These are phyloP conservation scores for Arxiozyma bovina DNA, from an alignment of 1,139 yeast species.

Conservation along the genomic window DNA sequence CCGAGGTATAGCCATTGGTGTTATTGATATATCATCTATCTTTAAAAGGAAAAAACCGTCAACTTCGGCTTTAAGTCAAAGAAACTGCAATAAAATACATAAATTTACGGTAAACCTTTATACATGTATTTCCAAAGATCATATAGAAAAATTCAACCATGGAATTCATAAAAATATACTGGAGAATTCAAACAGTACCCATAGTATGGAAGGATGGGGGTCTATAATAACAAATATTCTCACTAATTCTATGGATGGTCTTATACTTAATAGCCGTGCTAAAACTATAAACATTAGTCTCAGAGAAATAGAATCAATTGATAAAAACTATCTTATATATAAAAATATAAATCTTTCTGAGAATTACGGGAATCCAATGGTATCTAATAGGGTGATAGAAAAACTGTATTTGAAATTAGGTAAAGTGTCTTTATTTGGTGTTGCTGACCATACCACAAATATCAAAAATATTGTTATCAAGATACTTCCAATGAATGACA, in stretches of 20 bases:
- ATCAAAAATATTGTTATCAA: conserved; percentile 40
- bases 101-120: conserved; percentile 65
- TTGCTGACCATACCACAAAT: conserved; percentile 14
- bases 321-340: background rate
- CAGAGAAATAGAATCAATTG: conserved; percentile 44
- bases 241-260: conserved; percentile 66
- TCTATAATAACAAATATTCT: conserved; percentile 73
- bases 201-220: conserved; percentile 62
- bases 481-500: conserved; percentile 37
- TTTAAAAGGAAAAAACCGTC: conserved; percentile 56
- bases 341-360: background rate
- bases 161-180: background rate
- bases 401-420: conserved; percentile 52
- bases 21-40: conserved; percentile 72
- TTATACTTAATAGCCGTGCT: conserved; percentile 77
- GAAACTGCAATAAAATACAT: conserved; percentile 34
- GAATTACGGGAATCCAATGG: background rate
- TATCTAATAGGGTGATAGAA: conserved; percentile 41
- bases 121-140: conserved; percentile 29
- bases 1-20: conserved; percentile 85
- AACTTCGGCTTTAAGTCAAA: background rate
- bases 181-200: conserved; percentile 24
- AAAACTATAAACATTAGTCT: conserved; percentile 61
- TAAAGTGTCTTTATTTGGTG: conserved; percentile 34
- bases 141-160: background rate